Evolutionary conservation across 1,139 yeast genomes (phyloP).

Genomic region (Saccharomycopsis phalli): DNA sequence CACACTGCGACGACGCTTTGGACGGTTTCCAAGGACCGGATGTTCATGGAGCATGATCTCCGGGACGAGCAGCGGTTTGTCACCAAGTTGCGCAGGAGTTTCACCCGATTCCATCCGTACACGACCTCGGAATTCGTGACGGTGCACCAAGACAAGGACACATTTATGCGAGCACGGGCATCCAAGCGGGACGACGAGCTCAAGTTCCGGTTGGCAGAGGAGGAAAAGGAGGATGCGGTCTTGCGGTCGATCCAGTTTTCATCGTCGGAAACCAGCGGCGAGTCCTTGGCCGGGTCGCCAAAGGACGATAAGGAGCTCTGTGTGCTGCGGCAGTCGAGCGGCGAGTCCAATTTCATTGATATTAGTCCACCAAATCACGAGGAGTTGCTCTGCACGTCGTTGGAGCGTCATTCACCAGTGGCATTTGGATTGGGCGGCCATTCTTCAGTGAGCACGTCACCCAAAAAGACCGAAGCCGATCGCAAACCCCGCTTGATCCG

Average conservation of each 20-base stretch:
- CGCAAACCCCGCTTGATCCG: neutral
- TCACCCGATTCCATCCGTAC: slow-evolving; percentile 13
- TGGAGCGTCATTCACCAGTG: neutral
- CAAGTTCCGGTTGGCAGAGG: no score
- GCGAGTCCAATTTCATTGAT: no score
- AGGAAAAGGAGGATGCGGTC: no score
- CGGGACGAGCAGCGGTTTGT: slow-evolving; percentile 22
- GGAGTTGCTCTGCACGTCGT: neutral
- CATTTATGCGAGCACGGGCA: slow-evolving; percentile 2
- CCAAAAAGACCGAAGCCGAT: neutral
- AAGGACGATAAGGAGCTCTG: no score
- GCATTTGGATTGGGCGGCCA: neutral
- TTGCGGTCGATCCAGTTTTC: no score
- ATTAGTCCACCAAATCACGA: no score
- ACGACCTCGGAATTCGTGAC: slow-evolving; percentile 13
- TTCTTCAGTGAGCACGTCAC: neutral
- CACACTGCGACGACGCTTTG: slow-evolving; percentile 42
- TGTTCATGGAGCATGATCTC: slow-evolving; percentile 48
- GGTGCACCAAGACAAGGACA: slow-evolving; percentile 10
- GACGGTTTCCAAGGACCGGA: slow-evolving; percentile 46
- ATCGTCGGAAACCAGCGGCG: slow-evolving; percentile 5
- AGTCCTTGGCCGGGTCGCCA: no score
- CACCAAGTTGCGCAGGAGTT: slow-evolving; percentile 4
- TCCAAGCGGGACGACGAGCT: no score
- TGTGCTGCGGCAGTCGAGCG: no score